Percentiles rank a stretch among this genome's conserved stretches.
These are phyloP conservation scores for Xylariaceae sp. DNA, from an alignment of 2,329 filamentous ascomycete genomes.

Conservation along the genomic window DNA sequence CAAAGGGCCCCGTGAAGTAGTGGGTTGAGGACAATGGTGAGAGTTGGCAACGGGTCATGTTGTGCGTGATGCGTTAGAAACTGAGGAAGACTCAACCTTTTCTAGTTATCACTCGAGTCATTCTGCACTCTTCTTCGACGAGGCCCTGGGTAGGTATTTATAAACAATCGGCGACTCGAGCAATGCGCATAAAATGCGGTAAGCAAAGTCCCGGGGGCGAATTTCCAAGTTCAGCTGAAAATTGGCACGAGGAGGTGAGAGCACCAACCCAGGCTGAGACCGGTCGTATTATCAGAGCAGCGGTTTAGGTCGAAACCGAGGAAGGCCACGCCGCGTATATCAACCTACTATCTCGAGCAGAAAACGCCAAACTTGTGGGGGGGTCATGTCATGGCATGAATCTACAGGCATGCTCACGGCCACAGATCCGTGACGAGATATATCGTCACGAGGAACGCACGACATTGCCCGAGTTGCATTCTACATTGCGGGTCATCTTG, in stretches of 20 bases:
- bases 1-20: conserved; percentile 11
- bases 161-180: conserved; percentile 10
- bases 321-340: conserved; percentile 15
- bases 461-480: conserved; percentile 5
- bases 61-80: conserved; percentile 12
- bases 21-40: conserved; percentile 16
- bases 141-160: conserved; percentile 17
- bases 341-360: conserved; percentile 17
- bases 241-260: conserved; percentile 7
- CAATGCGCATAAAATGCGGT: conserved; percentile 2
- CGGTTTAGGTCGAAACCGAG: neutral
- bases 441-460: conserved; percentile 6
- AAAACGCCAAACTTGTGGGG: conserved; percentile 13
- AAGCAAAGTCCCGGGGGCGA: conserved; percentile 12
- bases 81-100: conserved; percentile 24
- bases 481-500: conserved; percentile 15
- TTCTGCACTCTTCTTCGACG: conserved; percentile 12
- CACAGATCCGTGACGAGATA: conserved; percentile 10
- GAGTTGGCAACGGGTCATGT: conserved; percentile 28
- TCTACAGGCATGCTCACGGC: conserved; percentile 6
- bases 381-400: conserved; percentile 9
- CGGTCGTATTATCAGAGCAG: neutral
- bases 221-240: conserved; percentile 25
- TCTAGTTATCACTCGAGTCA: conserved; percentile 21
- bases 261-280: conserved; percentile 23